Percentiles rank a stretch among this genome's conserved stretches.
phyloP scores from a whole-genome alignment of 768 basidiomycete genomes.

The Mycena vitilis region DNA sequence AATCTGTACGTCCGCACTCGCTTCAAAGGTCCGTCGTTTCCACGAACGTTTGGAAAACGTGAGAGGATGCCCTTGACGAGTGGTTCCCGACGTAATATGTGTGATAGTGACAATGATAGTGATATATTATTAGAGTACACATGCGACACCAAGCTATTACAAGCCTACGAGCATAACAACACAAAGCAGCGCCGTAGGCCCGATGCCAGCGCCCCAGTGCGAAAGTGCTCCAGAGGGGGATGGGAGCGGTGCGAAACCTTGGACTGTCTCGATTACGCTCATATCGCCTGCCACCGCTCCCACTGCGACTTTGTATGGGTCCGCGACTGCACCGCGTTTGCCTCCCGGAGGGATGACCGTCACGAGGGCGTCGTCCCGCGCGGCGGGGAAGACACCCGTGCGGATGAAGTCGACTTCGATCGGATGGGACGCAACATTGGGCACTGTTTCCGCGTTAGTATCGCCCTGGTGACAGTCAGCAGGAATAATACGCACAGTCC shows the following conservation, averaged over 20 bases:
- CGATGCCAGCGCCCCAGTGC: background rate
- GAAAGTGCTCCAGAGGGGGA: background rate
- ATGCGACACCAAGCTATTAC: background rate
- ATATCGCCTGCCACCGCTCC: conserved; percentile 24
- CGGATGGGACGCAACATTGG: background rate
- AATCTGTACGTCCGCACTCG: too few species aligned
- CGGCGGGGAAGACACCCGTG: conserved; percentile 21
- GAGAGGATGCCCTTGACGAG: too few species aligned
- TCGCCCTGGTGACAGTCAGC: background rate
- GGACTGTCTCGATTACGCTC: conserved; percentile 18
- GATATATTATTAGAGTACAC: too few species aligned
- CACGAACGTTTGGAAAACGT: too few species aligned
- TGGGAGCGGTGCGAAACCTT: background rate
- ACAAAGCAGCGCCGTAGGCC: background rate
- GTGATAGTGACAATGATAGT: too few species aligned
- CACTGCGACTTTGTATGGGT: conserved; percentile 23
- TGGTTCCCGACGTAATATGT: too few species aligned
- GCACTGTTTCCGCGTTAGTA: background rate
- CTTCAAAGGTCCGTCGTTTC: too few species aligned
- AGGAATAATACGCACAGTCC: conserved; percentile 5
- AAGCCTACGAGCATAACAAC: background rate
- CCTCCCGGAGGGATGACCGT: conserved; percentile 27
- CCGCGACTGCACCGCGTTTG: conserved; percentile 15
- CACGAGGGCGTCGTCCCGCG: conserved; percentile 22
- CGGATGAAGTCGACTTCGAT: conserved; percentile 17